Conservation (phyloP, 129 eudicot genomes). For the Pittosporum tobira region DNA sequence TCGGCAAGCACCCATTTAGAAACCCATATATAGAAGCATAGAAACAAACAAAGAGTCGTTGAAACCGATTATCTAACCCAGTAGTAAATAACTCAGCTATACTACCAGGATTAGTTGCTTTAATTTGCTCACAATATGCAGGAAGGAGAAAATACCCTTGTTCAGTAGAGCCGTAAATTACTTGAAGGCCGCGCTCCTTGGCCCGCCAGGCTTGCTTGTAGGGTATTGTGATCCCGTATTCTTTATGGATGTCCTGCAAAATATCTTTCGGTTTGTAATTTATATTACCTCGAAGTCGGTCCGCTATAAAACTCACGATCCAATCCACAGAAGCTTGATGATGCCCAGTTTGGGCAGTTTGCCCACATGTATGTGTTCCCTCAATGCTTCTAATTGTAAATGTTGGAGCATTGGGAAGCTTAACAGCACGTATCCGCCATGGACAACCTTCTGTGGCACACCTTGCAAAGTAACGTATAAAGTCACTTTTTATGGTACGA, state of each 20-base stretch:
- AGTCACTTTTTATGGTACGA: constrained; percentile 41
- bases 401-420: constrained; percentile 42
- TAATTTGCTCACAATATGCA: constrained; percentile 40
- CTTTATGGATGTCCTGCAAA: constrained; percentile 34
- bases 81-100: constrained; percentile 34
- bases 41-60: constrained; percentile 44
- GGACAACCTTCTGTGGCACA: constrained; percentile 56
- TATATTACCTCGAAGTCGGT: constrained; percentile 36
- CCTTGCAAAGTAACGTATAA: constrained; percentile 39
- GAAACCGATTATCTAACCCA: constrained; percentile 41
- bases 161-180: constrained; percentile 46
- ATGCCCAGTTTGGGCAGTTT: constrained; percentile 40
- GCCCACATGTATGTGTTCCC: constrained; percentile 44
- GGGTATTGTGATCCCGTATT: constrained; percentile 51
- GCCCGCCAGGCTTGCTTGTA: constrained; percentile 65
- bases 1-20: constrained; percentile 44
- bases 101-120: constrained; percentile 43
- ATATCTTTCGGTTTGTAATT: constrained; percentile 63
- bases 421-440: constrained; percentile 57
- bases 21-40: constrained; percentile 43
- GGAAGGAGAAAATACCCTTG: constrained; percentile 52
- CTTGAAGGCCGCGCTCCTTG: constrained; percentile 52
- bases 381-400: constrained; percentile 42
- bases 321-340: constrained; percentile 62
- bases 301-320: constrained; percentile 50